Base-by-base conservation (phyloP, 257 asterid species). In the Penstemon davidsonii region DNA sequence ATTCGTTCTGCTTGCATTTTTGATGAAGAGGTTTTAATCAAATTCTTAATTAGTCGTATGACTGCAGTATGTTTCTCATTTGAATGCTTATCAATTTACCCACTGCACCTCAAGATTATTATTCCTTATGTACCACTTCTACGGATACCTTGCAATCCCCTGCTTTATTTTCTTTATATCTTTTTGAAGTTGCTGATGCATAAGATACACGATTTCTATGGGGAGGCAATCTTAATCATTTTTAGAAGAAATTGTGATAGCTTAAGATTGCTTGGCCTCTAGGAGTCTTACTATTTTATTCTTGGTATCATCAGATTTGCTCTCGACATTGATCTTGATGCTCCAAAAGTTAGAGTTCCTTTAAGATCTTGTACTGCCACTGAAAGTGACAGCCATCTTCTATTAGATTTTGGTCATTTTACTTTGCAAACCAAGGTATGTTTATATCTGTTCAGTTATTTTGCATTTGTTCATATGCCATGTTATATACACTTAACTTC, bases 271-370 rank as follows among this genome's bases (percentile, higher is more conserved):
- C 19, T 12, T 73, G 71, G 55, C 59, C 68, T 65, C 66, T 42
- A 6, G 71, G 57, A 47, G 78, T 59, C 55, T 64, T 63, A 63
- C 49, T 47, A 41, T 51, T 42, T 55, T 72, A 25, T 68, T 39
- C 50, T 78, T 79, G 55, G 45, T 71, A 46, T 67, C 67, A 47
- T 68, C 81, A 94, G 97, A 79, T 94, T 94, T 81, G 93, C 99
- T 75, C 96, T 94, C 71, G 97, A 94, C 82, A 94, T 94, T 79
- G 99, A 94, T 74, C 95, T 94, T 64, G 99, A 91, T 70, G 99
- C 99, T 78, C 99, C 99, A 66, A 94, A 91, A 86, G 99, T 94
- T 68, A 88, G 92, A 74, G 86, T 94, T 77, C 99, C 97, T 73
- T 80, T 94, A 55, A 82, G 87, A 76, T 81, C 86, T 64, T 63